Conservation (phyloP, 306 rosid species). For the Albizia julibrissin region DNA sequence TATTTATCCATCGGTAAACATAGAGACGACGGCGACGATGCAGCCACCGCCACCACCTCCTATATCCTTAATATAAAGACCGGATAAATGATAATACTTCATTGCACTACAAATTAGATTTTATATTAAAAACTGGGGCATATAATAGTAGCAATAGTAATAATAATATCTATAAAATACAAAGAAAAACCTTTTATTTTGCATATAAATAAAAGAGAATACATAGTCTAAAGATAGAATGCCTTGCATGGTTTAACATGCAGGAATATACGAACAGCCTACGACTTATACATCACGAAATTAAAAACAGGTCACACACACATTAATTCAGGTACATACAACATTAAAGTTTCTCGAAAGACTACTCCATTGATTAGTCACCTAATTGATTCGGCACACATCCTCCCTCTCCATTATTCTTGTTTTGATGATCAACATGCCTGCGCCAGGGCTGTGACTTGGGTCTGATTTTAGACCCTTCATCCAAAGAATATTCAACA, state of each 20-base stretch:
- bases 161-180: neutral
- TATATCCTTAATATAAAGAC: neutral
- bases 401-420: neutral
- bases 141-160: no score
- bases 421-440: constrained; percentile 33
- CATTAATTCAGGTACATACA: neutral
- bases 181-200: neutral
- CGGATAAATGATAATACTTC: no score
- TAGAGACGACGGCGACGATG: no score
- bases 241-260: neutral
- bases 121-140: no score
- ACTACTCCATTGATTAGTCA: neutral
- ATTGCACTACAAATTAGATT: no score
- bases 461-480: constrained; percentile 27
- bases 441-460: constrained; percentile 52
- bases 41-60: no score
- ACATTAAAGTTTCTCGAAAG: neutral
- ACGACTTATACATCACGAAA: neutral
- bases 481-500: neutral
- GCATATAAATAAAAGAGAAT: neutral
- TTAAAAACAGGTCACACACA: neutral
- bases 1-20: neutral
- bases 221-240: neutral
- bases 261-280: neutral
- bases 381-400: neutral